Percentiles rank a stretch among this genome's conserved stretches.
phyloP scores from a whole-genome alignment of 176 grass and related monocot genomes.

The Carex pumila region DNA sequence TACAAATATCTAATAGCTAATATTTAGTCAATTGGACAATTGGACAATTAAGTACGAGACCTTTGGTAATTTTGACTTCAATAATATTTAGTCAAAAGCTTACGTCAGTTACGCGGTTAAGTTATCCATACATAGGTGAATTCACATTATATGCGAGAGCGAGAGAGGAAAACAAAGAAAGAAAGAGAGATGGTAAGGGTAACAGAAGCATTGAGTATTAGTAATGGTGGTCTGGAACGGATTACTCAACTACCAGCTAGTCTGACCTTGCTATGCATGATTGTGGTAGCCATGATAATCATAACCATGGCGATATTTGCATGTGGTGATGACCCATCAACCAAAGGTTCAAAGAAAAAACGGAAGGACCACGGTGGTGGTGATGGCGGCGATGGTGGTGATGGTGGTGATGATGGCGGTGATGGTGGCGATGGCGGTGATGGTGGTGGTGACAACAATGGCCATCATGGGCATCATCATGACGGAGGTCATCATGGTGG shows the following conservation, averaged over 20 bases:
- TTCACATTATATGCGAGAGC: neutral
- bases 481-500: neutral
- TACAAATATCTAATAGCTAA: no score
- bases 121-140: no score
- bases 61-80: no score
- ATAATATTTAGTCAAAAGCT: neutral
- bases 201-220: neutral
- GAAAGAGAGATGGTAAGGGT: neutral
- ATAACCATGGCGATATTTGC: neutral
- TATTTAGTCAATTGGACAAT: no score
- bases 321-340: neutral
- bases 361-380: neutral
- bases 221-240: neutral
- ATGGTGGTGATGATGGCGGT: neutral
- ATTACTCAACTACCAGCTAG: neutral
- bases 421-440: no score
- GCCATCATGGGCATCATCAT: neutral
- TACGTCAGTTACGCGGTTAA: neutral
- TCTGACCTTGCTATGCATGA: neutral
- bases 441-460: neutral
- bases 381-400: neutral
- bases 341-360: neutral
- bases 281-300: neutral
- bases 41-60: no score
- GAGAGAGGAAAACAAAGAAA: neutral